A percentile compares a stretch with the other conserved stretches of the same genome.
Conservation (phyloP, 208 protist species). For the Leishmania aethiopica region DNA sequence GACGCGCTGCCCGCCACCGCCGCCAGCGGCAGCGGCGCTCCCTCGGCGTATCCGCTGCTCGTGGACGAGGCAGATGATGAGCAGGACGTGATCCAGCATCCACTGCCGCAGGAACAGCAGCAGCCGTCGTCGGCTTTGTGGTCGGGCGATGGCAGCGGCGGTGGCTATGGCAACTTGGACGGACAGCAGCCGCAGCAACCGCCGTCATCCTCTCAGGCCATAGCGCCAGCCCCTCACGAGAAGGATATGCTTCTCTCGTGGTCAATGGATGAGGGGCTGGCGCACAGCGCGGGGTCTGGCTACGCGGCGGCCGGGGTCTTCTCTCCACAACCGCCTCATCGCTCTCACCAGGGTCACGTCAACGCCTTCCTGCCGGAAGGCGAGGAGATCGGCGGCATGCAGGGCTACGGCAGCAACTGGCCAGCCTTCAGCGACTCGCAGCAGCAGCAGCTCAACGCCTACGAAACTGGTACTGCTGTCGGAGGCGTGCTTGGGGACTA, state of each 20-base stretch:
- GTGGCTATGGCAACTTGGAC: not conserved
- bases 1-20: not conserved
- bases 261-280: conserved; percentile 19
- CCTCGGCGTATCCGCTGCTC: conserved; percentile 20
- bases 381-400: not conserved
- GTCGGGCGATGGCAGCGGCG: not conserved
- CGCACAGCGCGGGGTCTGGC: not conserved
- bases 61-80: conserved; percentile 26
- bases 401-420: conserved; percentile 2
- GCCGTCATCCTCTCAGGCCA: not conserved
- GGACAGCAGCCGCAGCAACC: conserved; percentile 1
- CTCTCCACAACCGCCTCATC: not conserved
- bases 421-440: not conserved
- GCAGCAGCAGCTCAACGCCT: not conserved
- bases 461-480: not conserved
- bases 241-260: conserved; percentile 26
- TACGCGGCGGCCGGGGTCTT: not conserved
- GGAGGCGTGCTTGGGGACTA: conserved; percentile 15
- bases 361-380: not conserved
- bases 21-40: not conserved
- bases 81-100: not conserved
- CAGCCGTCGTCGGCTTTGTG: not conserved
- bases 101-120: not conserved
- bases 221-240: not conserved
- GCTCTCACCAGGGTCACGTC: not conserved